A percentile compares a stretch with the other conserved stretches of the same genome.
Evolutionary conservation across 106 monocot species (phyloP).

Genomic region (Platanthera zijinensis): DNA sequence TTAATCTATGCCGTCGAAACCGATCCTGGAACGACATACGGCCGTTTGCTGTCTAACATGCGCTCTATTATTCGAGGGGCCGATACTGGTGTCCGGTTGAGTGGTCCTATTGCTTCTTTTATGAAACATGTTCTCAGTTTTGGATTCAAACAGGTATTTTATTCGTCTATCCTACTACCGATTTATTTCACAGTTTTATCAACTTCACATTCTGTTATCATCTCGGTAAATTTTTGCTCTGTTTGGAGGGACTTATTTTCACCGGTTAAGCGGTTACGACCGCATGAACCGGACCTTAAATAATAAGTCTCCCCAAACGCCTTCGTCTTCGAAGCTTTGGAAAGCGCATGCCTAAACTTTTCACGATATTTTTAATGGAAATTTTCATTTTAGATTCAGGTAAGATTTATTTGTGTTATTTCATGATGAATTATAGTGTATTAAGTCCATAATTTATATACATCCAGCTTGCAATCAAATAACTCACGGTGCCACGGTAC

Average conservation of each 20-base stretch:
- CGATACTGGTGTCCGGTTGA: conserved; percentile 12
- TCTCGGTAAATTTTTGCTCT: too few species aligned
- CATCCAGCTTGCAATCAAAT: not conserved
- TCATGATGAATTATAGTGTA: not conserved
- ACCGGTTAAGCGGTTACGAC: too few species aligned
- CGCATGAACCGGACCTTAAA: too few species aligned
- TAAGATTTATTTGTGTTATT: not conserved
- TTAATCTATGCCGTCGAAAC: conserved; percentile 71
- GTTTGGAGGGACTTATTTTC: too few species aligned
- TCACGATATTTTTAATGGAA: not conserved
- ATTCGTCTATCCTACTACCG: not conserved
- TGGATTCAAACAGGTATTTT: conserved; percentile 58
- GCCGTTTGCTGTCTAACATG: conserved; percentile 55
- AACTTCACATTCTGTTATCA: too few species aligned
- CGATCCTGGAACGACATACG: conserved; percentile 63
- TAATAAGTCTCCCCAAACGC: too few species aligned
- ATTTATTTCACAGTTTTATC: not conserved
- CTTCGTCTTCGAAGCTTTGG: not conserved
- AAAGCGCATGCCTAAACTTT: not conserved
- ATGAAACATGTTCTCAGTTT: conserved; percentile 41
- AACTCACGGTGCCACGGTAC: too few species aligned
- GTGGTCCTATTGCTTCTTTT: conserved; percentile 56
- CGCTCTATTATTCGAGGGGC: conserved; percentile 51
- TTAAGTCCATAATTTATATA: not conserved
- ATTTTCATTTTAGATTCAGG: not conserved